Evolutionary conservation across 148 eudicot species (phyloP).

Genomic region (Pharnaceum exiguum): DNA sequence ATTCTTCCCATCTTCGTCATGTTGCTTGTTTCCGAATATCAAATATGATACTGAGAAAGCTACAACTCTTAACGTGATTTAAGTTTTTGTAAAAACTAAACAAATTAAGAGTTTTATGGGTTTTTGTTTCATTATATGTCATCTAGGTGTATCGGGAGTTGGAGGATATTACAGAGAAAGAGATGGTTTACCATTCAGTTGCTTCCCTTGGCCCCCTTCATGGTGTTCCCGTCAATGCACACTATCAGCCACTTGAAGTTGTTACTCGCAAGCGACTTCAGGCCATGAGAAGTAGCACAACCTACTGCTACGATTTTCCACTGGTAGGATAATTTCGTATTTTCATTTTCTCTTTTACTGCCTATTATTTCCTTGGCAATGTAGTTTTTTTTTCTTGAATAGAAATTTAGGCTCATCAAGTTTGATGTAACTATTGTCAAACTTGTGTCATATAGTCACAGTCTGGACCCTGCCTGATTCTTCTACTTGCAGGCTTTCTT

Average conservation of each 20-base stretch:
- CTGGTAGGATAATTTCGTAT: conserved; percentile 42
- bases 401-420: background rate
- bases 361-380: background rate
- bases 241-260: conserved; percentile 60
- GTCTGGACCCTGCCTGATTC: too few species aligned
- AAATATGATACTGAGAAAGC: background rate
- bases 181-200: conserved; percentile 61
- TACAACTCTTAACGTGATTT: conserved; percentile 4
- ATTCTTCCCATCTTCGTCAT: too few species aligned
- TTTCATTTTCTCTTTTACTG: background rate
- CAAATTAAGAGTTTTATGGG: conserved; percentile 1
- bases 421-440: background rate
- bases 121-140: conserved; percentile 7
- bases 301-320: conserved; percentile 97
- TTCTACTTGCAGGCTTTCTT: conserved; percentile 63
- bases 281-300: conserved; percentile 90
- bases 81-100: too few species aligned
- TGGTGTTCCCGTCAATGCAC: conserved; percentile 65
- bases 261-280: conserved; percentile 80
- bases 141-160: conserved; percentile 79
- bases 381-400: background rate
- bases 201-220: conserved; percentile 54
- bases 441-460: too few species aligned
- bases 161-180: conserved; percentile 53
- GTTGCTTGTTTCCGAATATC: too few species aligned